Base-by-base conservation (phyloP, 805 yeast genomes). In the Metschnikowia baotianmanensis region DNA sequence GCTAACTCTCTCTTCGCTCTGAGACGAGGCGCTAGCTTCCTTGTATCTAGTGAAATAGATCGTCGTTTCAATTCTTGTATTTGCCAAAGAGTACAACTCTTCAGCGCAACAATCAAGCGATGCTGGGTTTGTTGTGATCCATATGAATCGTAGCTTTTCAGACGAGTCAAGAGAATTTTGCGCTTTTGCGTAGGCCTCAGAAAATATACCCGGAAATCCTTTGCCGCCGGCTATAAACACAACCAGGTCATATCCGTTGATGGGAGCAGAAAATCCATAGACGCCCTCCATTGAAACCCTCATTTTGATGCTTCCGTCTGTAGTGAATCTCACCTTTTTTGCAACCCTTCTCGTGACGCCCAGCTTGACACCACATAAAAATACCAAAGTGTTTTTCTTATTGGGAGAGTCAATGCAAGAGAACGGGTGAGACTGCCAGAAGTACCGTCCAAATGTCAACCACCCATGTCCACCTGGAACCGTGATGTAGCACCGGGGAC, bases 361-460 rank as follows among this genome's bases (percentile, higher is more conserved):
- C 55, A 77, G 77, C n/a, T 71, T 71, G 50, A 73, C 76, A 49
- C 76, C 67, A 44, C 63, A 69, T 25, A 76, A 58, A 1, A 64
- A 59, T 3, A 37, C 21, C 6, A 76, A 50, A 40, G 71, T 58
- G 41, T 65, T 68, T 9, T 65, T 62, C 6, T 63, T 60, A 27
- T 62, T 57, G 2, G 62, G 54, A 3, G 74, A 62, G 27, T 69
- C 69, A 8, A 76, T 61, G 6, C 76, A 58, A 0, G 89, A 80
- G 60, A 85, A 83, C 3, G 90, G 90, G 56, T 83, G 88, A 3
- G 83, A 75, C 57, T 83, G 86, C 80, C 82, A 81, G 24, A 37
- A 25, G 16, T 31, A 30, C 54, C 81, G 77, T 38, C 81, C 46
- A 56, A 83, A 78, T 58, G 80, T 73, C 27, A 85, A 58, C 51